Base-by-base conservation (phyloP, 1,284 basidiomycete species). In the Cystobasidium pallidum region DNA sequence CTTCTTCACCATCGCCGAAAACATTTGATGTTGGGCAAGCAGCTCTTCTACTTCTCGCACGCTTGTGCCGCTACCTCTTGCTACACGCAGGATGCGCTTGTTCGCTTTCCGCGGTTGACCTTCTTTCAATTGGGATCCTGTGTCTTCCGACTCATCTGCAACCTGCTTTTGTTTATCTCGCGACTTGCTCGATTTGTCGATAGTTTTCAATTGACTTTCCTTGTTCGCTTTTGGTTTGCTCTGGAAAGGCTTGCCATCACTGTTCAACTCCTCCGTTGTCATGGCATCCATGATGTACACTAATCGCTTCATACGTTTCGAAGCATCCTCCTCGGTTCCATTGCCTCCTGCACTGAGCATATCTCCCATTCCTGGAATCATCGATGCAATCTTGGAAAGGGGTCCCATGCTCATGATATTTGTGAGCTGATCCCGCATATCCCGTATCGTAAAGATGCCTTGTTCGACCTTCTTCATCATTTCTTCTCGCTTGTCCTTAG, bases 331-430 rank as follows among this genome's bases (percentile, higher is more conserved):
- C 80, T 96, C 94, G 79, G 93, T 92, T 34, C 89, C 89, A 47
- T 91, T 94, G 7, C 78, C 80, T 49, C 79, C 79, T 62, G 70
- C 63, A 79, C 90, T 88, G 70, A 98, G 85, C 80, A 99, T 84
- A 49, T 92, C 91, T 75, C 91, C 89, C 77, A 99, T 87, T 36
- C 95, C 95, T 2, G 95, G 95, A 74, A 99, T 99, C 94, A 99
- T 99, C 24, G 92, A 94, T 17, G 95, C 94, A 77, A 99, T 94
- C 83, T 99, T 99, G 78, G 91, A 93, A 71, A 99, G 87, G 3
- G 95, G 94, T 28, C 95, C 95, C 96, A 99, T 97, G 80, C 91
- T 92, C 94, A 97, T 97, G 76, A 99, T 90, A 79, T 93, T 97
- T 75, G 89, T 88, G 72, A 99, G 90, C 82, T 99, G 95, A 82